Base-by-base conservation (phyloP, 352 stramenopile species). In the Phytophthora podocarpi region DNA sequence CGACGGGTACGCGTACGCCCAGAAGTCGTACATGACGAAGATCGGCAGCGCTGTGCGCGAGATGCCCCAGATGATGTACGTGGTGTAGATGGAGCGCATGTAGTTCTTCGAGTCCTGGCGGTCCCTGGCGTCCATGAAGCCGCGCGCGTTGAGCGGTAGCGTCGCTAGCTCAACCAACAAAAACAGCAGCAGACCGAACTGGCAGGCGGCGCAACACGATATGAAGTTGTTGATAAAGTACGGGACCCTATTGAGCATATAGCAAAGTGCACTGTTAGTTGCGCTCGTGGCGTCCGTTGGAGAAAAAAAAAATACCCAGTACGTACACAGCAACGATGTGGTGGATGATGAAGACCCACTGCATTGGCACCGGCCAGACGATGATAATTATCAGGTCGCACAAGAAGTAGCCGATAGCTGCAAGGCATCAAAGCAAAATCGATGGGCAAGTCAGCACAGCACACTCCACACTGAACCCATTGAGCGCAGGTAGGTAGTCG, bases 211-310 rank as follows among this genome's bases (percentile, higher is more conserved):
- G 48, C 85, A 94, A 67, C 82, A 91, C 41, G 85, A 86, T 15
- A 90, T 61, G 51, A 94, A 94, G 66, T 94, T 94, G 80, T 94
- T 92, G 69, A 94, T 90, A 10, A 86, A 78, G 61, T 94, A 94
- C 30, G 85, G 85, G 9, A 92, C 60, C 11, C 84, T 93, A 54
- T 30, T 5, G 5, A 36, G 16, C 11, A 35, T n/a, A n/a, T n/a
- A 28, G 37, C 13, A 67, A 15, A 27, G 5, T 21, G 45, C 6
- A 30, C 20, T 28, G 18, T 51, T 20, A 46, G 21, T 36, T 45
- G 24, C n/a, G n/a, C n/a, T n/a, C n/a, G n/a, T n/a, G n/a, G n/a
- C n/a, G n/a, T n/a, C n/a, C n/a, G n/a, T n/a, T 12, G 15, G 20
- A 23, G 20, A 34, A 13, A 10, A 30, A 9, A 66, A 55, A 43